These are phyloP conservation scores for Mycena belliarum DNA, from an alignment of 768 basidiomycete genomes.

Conservation along the genomic window DNA sequence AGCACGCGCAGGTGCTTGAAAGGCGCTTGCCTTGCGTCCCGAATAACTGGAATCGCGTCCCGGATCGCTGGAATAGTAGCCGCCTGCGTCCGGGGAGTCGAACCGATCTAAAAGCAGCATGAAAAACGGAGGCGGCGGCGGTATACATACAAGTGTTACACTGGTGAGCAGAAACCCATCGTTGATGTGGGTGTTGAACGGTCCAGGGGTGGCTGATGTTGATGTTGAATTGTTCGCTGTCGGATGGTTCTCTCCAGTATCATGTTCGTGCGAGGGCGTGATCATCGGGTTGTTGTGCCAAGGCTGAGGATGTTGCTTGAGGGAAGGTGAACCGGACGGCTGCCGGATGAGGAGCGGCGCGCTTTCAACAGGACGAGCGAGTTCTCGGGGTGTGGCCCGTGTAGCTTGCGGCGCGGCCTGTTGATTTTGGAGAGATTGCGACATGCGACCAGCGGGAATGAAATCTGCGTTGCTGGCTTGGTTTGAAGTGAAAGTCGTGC, in stretches of 20 bases:
- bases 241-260: neutral
- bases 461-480: neutral
- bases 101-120: constrained; percentile 7
- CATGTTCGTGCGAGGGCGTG: constrained; percentile 2
- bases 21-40: constrained; percentile 30
- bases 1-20: constrained; percentile 39
- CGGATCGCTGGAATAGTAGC: constrained; percentile 9
- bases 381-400: too few species aligned
- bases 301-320: neutral
- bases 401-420: neutral
- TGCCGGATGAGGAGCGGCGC: neutral
- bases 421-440: neutral
- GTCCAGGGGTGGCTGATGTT: too few species aligned
- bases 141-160: neutral
- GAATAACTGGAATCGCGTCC: constrained; percentile 16
- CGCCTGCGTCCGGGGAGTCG: neutral
- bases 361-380: neutral
- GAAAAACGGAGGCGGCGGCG: neutral
- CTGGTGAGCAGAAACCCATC: constrained; percentile 3
- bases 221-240: too few species aligned
- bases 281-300: neutral
- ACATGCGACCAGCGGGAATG: neutral
- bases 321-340: neutral
- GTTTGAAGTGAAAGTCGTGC: neutral
- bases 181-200: neutral